These are phyloP conservation scores for Gossypium sturtianum DNA, from an alignment of 345 rosid species.

Conservation along the genomic window DNA sequence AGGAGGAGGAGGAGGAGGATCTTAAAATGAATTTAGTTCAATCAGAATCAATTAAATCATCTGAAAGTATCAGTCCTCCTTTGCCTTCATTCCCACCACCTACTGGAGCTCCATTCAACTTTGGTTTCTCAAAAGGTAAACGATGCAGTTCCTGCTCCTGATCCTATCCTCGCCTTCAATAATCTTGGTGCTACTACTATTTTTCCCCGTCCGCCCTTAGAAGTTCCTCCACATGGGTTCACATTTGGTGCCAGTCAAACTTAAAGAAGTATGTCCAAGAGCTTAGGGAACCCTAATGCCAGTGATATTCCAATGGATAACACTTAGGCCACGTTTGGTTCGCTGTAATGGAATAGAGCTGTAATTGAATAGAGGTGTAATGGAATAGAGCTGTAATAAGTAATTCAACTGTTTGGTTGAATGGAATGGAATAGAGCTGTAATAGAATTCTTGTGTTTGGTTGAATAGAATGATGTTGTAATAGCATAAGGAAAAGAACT, in stretches of 20 bases:
- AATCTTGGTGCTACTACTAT: constrained; percentile 43
- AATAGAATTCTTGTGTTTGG: too few species aligned
- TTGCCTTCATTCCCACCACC: constrained; percentile 24
- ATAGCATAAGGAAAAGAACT: too few species aligned
- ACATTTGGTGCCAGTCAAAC: constrained; percentile 62
- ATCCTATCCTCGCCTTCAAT: constrained; percentile 46
- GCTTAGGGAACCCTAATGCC: constrained; percentile 36
- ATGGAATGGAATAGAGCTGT: too few species aligned
- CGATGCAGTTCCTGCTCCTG: constrained; percentile 36
- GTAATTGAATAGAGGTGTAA: too few species aligned
- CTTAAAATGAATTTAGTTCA: too few species aligned
- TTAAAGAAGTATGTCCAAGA: constrained; percentile 20
- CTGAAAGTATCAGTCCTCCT: constrained; percentile 25
- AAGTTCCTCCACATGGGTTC: constrained; percentile 50
- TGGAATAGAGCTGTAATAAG: too few species aligned
- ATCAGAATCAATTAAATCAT: neutral
- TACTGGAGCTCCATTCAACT: constrained; percentile 42
- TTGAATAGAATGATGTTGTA: too few species aligned
- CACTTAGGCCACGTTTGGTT: too few species aligned
- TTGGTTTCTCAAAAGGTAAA: constrained; percentile 60
- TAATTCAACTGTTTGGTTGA: too few species aligned
- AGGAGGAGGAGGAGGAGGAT: too few species aligned
- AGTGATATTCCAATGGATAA: constrained; percentile 70
- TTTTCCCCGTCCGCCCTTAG: constrained; percentile 38
- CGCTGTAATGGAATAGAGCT: too few species aligned